phyloP scores from a whole-genome alignment of 257 asterid species.

The Solanum peruvianum region DNA sequence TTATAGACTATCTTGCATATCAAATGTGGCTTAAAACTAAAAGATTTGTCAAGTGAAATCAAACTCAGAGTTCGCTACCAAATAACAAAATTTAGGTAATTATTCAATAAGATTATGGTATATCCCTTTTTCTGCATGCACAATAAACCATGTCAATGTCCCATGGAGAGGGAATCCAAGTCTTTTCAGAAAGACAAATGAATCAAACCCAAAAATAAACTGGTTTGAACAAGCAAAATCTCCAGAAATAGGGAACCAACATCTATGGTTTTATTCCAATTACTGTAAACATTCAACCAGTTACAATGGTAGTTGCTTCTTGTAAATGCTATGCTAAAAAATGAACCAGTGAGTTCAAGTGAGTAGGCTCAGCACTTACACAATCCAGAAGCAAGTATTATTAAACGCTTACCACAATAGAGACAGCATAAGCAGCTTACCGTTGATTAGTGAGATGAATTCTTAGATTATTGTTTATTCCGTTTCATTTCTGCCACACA shows the following conservation, averaged over 20 bases:
- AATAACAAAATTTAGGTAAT: not conserved
- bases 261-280: not conserved
- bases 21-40: not conserved
- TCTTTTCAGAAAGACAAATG: not conserved
- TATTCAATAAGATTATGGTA: not conserved
- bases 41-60: not conserved
- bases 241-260: not conserved
- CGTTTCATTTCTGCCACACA: not conserved
- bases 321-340: not conserved
- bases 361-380: not conserved
- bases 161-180: not conserved
- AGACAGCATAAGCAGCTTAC: not conserved
- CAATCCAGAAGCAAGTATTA: not conserved
- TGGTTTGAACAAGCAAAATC: not conserved
- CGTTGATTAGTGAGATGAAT: not conserved
- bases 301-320: not conserved
- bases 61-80: not conserved
- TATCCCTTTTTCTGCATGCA: not conserved
- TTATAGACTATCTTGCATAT: not conserved
- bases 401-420: not conserved
- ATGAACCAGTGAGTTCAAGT: not conserved
- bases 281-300: not conserved
- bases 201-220: not conserved
- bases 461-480: not conserved
- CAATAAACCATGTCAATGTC: not conserved